Conservation (phyloP, 352 stramenopile species). For the Bremia lactucae region DNA sequence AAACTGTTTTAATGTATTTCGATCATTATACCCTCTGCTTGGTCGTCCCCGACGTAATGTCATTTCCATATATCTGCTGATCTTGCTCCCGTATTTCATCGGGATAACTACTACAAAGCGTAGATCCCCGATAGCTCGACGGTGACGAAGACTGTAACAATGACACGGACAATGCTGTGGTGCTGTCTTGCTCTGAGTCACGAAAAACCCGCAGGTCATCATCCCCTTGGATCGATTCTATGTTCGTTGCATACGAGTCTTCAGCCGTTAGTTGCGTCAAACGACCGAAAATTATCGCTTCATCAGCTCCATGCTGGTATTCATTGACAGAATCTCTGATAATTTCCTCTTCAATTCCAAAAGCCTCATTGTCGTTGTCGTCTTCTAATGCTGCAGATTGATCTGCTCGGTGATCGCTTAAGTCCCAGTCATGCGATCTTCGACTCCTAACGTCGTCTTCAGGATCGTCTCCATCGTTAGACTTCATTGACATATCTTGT, state of each 20-base stretch:
- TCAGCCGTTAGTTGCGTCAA: conserved; percentile 11
- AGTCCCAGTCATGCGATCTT: conserved; percentile 10
- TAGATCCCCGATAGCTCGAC: conserved; percentile 5
- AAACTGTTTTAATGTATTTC: too few relatives aligned
- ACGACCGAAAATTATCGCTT: conserved; percentile 3
- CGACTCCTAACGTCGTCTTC: background rate
- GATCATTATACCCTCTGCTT: too few relatives aligned
- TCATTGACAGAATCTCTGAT: conserved; percentile 6
- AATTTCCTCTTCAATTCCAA: conserved; percentile 18
- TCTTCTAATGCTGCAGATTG: conserved; percentile 12
- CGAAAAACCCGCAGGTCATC: conserved; percentile 16
- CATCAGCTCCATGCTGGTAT: conserved; percentile 1
- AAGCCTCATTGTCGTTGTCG: conserved; percentile 24
- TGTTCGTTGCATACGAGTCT: conserved; percentile 25
- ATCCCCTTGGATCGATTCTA: conserved; percentile 6
- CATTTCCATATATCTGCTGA: conserved; percentile 8
- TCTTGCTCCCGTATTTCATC: conserved; percentile 8
- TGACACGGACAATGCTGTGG: conserved; percentile 7
- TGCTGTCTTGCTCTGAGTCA: conserved; percentile 17
- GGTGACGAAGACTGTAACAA: conserved; percentile 8
- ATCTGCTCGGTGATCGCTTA: conserved; percentile 19
- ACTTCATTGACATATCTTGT: conserved; percentile 13
- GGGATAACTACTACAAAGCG: conserved; percentile 10
- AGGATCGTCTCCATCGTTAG: conserved; percentile 4
- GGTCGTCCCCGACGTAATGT: too few relatives aligned